Evolutionary conservation across 257 asterid genomes (phyloP), one percentile per base, ranked within the genome.

Genomic region (Salvia rosmarinus): DNA sequence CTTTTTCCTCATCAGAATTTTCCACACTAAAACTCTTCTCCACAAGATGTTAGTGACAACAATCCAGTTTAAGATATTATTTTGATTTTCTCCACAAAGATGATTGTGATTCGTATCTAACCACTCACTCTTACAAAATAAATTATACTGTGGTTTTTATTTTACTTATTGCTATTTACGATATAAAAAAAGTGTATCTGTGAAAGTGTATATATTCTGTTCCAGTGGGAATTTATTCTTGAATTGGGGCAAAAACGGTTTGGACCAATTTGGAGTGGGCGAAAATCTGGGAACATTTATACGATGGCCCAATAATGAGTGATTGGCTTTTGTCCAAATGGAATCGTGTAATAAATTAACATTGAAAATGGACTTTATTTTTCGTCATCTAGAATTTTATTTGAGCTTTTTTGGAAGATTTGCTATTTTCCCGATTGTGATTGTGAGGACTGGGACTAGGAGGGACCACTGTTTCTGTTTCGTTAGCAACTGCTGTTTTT

Each of bases 311-410:
- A 75, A 70, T 70, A 51, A 71, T 60, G 49, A 71, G 34, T 75
- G 78, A 67, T 63, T 70, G 21, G 35, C 61, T 42, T 74, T 68
- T 60, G 25, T 50, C 51, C 64, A 67, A 66, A 64, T 70, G 78
- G 82, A 76, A 78, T 81, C 74, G 39, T 62, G 40, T 40, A 51
- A 62, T 19, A 71, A 64, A n/a, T n/a, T n/a, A n/a, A n/a, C n/a
- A n/a, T n/a, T n/a, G n/a, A n/a, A n/a, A n/a, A n/a, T n/a, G n/a
- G n/a, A n/a, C n/a, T n/a, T n/a, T n/a, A n/a, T n/a, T n/a, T 66
- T 34, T 19, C 17, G 57, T 76, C 70, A 69, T 70, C 76, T 56
- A 54, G 72, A 69, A 61, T 61, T 51, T 50, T 9, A n/a, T 52
- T 42, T 69, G 25, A 51, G n/a, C 73, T 68, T 68, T 67, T 73